Conservation (phyloP, 2,329 filamentous ascomycete species). For the Tolypocladium cylindrosporum region DNA sequence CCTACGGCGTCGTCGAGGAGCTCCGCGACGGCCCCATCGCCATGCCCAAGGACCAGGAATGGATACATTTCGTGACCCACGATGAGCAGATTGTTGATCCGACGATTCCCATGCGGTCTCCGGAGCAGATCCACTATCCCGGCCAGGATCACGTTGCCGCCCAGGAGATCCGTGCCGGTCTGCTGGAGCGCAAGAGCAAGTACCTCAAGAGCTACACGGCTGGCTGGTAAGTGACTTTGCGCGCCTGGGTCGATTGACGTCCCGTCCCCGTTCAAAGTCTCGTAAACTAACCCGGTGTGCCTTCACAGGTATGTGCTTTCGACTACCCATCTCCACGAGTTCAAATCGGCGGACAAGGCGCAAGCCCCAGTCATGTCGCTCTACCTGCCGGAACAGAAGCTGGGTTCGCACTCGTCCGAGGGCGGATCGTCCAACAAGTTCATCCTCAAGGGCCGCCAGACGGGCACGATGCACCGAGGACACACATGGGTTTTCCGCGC, state of each 20-base stretch:
- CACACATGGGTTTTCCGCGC: constrained; percentile 65
- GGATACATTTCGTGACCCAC: constrained; percentile 69
- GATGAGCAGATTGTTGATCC: constrained; percentile 86
- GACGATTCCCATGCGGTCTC: constrained; percentile 62
- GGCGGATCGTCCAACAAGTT: constrained; percentile 92
- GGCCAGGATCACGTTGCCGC: constrained; percentile 76
- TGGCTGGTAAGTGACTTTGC: constrained; percentile 59
- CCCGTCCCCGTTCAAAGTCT: not conserved
- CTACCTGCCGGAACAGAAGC: constrained; percentile 87
- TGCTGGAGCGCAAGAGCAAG: constrained; percentile 96
- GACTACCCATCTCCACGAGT: constrained; percentile 94
- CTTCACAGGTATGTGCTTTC: constrained; percentile 77
- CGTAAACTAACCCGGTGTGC: not conserved
- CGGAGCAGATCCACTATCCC: constrained; percentile 82
- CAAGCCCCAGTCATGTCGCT: constrained; percentile 94
- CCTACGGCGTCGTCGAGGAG: constrained; percentile 67
- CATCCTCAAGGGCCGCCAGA: constrained; percentile 91
- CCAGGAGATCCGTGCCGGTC: constrained; percentile 77
- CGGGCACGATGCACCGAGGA: constrained; percentile 79
- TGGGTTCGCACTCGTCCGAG: constrained; percentile 79
- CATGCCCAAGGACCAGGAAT: constrained; percentile 93
- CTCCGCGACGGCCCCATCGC: constrained; percentile 75
- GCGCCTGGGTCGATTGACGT: not conserved
- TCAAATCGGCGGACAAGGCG: constrained; percentile 92
- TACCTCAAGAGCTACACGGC: constrained; percentile 96